Evolutionary conservation across 2,329 filamentous ascomycete species (phyloP).

Genomic region (Nemania abortiva): DNA sequence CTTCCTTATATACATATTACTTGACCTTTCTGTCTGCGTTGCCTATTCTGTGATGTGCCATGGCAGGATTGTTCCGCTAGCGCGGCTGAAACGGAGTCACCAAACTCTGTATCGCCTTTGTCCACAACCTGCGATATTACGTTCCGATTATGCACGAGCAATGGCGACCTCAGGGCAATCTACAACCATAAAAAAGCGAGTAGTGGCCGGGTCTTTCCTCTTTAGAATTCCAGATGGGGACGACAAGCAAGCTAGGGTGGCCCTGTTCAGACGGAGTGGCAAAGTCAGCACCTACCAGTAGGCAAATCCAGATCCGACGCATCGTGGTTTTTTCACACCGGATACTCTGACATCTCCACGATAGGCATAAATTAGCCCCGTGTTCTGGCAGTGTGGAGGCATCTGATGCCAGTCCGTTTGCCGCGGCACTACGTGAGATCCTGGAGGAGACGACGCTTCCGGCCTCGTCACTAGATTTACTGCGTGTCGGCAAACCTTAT

Average conservation of each 20-base stretch:
- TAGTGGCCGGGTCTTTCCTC: constrained; percentile 65
- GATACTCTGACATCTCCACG: constrained; percentile 20
- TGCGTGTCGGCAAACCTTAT: constrained; percentile 70
- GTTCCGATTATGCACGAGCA: constrained; percentile 18
- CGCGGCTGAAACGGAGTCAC: constrained; percentile 8
- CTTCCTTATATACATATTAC: too few species aligned
- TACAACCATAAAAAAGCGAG: constrained; percentile 50
- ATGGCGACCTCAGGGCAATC: constrained; percentile 29
- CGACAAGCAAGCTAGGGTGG: constrained; percentile 60
- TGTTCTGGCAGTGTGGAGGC: constrained; percentile 72
- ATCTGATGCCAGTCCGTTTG: constrained; percentile 63
- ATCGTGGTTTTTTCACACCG: background rate
- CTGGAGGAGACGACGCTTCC: constrained; percentile 71
- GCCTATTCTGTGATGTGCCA: constrained; percentile 26
- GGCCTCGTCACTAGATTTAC: constrained; percentile 59
- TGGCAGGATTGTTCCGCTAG: constrained; percentile 8
- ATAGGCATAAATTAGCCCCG: constrained; percentile 68
- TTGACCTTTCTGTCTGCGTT: too few species aligned
- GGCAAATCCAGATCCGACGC: constrained; percentile 40
- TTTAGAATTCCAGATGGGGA: constrained; percentile 58
- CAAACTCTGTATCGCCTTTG: background rate
- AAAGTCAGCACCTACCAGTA: constrained; percentile 72
- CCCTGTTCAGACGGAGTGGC: constrained; percentile 71
- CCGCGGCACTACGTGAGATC: constrained; percentile 72
- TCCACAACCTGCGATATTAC: constrained; percentile 2